These are phyloP conservation scores for Xylaria venustula DNA, from an alignment of 495 filamentous ascomycete genomes.

Conservation along the genomic window DNA sequence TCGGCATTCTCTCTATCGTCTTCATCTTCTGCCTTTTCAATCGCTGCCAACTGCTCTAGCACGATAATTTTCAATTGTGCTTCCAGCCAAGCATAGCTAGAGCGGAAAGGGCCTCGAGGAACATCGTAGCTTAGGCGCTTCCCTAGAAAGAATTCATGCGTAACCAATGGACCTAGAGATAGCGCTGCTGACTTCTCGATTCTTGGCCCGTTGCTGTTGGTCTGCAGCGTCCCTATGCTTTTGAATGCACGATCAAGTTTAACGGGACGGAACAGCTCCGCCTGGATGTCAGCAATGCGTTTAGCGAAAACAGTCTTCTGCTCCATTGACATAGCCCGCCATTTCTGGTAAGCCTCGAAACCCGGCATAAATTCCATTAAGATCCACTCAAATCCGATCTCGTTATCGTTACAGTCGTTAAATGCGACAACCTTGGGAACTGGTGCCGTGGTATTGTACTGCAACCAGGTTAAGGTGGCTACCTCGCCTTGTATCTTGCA, in stretches of 20 bases:
- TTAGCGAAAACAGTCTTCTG: slow-evolving; percentile 34
- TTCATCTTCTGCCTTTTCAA: slow-evolving; percentile 13
- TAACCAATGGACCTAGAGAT: slow-evolving; percentile 1
- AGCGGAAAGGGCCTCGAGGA: slow-evolving; percentile 11
- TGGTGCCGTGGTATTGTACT: slow-evolving; percentile 45
- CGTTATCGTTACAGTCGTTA: slow-evolving; percentile 43
- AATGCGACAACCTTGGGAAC: slow-evolving; percentile 50
- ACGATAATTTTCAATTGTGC: neutral
- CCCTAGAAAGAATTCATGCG: neutral
- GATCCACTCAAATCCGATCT: slow-evolving; percentile 60
- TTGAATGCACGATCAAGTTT: neutral
- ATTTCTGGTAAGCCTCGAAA: slow-evolving; percentile 35
- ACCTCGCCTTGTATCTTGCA: slow-evolving; percentile 56
- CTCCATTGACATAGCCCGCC: slow-evolving; percentile 30
- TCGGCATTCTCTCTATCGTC: slow-evolving; percentile 16
- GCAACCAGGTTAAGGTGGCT: slow-evolving; percentile 50
- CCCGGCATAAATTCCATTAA: slow-evolving; percentile 52
- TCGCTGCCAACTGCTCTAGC: neutral
- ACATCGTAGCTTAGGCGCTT: neutral
- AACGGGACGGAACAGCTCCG: slow-evolving; percentile 24
- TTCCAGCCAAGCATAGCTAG: slow-evolving; percentile 11
- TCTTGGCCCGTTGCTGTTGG: slow-evolving; percentile 12
- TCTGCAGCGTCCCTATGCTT: slow-evolving; percentile 39
- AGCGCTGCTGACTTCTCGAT: slow-evolving; percentile 17
- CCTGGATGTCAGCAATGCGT: slow-evolving; percentile 24